These are phyloP conservation scores for Hymenoscyphus scutula DNA, from an alignment of 2,329 filamentous ascomycete species.

Conservation along the genomic window DNA sequence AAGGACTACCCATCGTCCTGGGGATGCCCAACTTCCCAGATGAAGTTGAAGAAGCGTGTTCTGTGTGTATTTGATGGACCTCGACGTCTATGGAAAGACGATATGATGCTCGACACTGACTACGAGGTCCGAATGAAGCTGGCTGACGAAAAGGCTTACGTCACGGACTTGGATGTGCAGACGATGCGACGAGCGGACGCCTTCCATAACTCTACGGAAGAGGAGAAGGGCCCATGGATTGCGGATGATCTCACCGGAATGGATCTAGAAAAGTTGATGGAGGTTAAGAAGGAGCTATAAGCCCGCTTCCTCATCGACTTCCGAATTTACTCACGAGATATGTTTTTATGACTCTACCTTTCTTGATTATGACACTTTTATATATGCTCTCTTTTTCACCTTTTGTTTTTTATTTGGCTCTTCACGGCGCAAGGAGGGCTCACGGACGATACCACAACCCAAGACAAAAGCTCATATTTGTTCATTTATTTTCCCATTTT, in stretches of 20 bases:
- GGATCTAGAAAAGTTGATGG: constrained; percentile 59
- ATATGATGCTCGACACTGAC: constrained; percentile 96
- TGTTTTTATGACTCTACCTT: constrained; percentile 28
- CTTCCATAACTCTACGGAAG: constrained; percentile 73
- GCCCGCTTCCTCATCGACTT: not conserved
- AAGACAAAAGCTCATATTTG: constrained; percentile 25
- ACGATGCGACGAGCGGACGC: constrained; percentile 86
- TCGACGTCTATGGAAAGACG: constrained; percentile 90
- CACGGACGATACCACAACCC: constrained; percentile 29
- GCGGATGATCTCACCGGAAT: constrained; percentile 67
- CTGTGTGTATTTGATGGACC: constrained; percentile 88
- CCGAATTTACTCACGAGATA: constrained; percentile 16
- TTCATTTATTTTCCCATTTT: constrained; percentile 14
- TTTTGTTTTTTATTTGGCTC: constrained; percentile 13
- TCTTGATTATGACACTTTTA: constrained; percentile 19
- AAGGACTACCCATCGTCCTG: constrained; percentile 92
- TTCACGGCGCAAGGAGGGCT: constrained; percentile 21
- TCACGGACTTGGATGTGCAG: constrained; percentile 90
- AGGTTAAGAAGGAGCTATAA: constrained; percentile 36
- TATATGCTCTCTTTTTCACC: constrained; percentile 9
- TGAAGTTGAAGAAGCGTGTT: constrained; percentile 98
- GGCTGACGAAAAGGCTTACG: constrained; percentile 61
- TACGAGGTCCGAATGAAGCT: constrained; percentile 89
- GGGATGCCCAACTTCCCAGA: constrained; percentile 88
- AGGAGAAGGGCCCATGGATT: constrained; percentile 85